Evolutionary conservation across 176 grass and related monocot species (phyloP).

Genomic region (Triticum monococcum): DNA sequence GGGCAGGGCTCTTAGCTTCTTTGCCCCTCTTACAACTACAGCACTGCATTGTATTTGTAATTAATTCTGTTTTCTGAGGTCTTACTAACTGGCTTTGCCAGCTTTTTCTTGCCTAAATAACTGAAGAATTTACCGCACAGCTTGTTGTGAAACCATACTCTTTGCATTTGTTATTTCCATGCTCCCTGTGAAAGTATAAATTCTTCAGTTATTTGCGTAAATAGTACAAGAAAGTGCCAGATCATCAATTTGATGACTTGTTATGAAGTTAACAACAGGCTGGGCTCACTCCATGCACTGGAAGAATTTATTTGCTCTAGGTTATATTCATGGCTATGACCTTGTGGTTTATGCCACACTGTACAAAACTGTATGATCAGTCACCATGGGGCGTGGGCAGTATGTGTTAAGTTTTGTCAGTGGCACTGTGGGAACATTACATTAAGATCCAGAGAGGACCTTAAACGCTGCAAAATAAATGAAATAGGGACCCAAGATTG

Average conservation of each 20-base stretch:
- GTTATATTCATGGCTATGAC: slow-evolving; percentile 8
- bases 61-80: background rate
- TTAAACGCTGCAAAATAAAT: background rate
- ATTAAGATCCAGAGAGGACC: background rate
- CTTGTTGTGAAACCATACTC: background rate
- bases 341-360: slow-evolving; percentile 27
- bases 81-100: background rate
- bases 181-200: background rate
- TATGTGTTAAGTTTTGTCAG: background rate
- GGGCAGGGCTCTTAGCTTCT: background rate
- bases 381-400: background rate
- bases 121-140: background rate
- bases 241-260: slow-evolving; percentile 13
- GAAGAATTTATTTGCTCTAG: slow-evolving; percentile 6
- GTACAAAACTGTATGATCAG: background rate
- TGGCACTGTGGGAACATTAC: background rate
- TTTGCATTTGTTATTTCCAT: background rate
- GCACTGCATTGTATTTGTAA: background rate
- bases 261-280: slow-evolving; percentile 11
- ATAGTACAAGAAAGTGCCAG: background rate
- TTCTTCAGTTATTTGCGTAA: too few relatives aligned
- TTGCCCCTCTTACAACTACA: background rate
- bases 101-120: background rate
- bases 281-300: background rate
- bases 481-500: background rate